Evolutionary conservation across 2,329 filamentous ascomycete species (phyloP).

Genomic region (Fusarium pseudocircinatum): DNA sequence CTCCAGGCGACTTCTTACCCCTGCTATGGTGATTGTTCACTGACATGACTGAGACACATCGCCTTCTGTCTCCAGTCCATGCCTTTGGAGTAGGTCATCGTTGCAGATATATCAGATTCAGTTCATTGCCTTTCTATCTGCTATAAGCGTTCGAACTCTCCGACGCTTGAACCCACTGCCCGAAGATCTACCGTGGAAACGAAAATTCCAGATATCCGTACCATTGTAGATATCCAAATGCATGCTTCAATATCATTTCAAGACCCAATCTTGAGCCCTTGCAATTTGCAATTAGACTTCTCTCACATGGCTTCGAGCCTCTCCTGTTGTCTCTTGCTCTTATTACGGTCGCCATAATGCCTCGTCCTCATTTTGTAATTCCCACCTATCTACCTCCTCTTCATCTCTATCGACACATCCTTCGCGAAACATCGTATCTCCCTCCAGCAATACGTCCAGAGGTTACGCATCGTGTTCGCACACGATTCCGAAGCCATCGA

Average conservation of each 20-base stretch:
- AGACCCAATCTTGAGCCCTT: neutral
- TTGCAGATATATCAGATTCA: neutral
- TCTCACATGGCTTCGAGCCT: slow-evolving; percentile 19
- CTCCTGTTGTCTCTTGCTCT: neutral
- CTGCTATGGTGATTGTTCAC: neutral
- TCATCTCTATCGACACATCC: slow-evolving; percentile 66
- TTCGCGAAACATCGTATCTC: slow-evolving; percentile 70
- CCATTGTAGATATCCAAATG: neutral
- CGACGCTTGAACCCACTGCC: neutral
- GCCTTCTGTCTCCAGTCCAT: neutral
- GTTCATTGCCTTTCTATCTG: neutral
- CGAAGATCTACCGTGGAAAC: slow-evolving; percentile 28
- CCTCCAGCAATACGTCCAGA: slow-evolving; percentile 60
- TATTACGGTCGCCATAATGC: slow-evolving; percentile 37
- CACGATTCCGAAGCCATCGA: slow-evolving; percentile 57
- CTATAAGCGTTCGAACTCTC: neutral
- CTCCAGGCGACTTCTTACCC: neutral
- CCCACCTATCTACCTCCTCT: slow-evolving; percentile 40
- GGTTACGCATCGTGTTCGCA: slow-evolving; percentile 54
- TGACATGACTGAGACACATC: neutral
- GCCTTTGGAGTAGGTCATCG: neutral
- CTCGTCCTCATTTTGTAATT: slow-evolving; percentile 40
- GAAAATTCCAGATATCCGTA: slow-evolving; percentile 13
- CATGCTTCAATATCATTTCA: neutral
- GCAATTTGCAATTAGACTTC: neutral